phyloP scores from a whole-genome alignment of 2,329 filamentous ascomycete genomes.

The Colletotrichum chlorophyti region DNA sequence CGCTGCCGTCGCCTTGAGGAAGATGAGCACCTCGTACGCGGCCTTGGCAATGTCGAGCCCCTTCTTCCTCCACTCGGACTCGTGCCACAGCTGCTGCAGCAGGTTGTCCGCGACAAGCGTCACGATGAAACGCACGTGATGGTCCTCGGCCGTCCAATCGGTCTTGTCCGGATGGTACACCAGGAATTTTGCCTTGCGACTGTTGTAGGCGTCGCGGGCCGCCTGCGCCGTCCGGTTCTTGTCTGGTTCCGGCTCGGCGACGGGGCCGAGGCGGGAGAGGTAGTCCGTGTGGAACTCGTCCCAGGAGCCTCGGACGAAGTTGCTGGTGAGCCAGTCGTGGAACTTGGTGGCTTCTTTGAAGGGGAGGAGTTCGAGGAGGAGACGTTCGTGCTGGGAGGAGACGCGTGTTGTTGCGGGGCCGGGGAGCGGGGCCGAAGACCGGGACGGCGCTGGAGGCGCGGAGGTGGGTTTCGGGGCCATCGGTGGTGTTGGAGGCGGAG shows the following conservation, averaged over 20 bases:
- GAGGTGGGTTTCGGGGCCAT: constrained; percentile 16
- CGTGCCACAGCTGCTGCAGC: constrained; percentile 40
- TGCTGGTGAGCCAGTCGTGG: constrained; percentile 42
- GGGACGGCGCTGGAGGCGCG: background rate
- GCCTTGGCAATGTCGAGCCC: constrained; percentile 40
- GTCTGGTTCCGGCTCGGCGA: constrained; percentile 38
- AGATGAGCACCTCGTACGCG: constrained; percentile 46
- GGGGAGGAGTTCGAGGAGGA: constrained; percentile 47
- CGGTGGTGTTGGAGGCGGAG: constrained; percentile 16
- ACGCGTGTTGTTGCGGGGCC: constrained; percentile 19
- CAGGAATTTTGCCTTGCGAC: constrained; percentile 37
- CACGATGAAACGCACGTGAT: constrained; percentile 46
- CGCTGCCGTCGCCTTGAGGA: constrained; percentile 35
- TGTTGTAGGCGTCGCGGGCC: constrained; percentile 40
- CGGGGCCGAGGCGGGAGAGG: constrained; percentile 22
- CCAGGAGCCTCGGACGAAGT: constrained; percentile 43
- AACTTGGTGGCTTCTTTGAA: constrained; percentile 42
- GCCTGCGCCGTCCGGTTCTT: constrained; percentile 39
- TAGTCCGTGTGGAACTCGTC: constrained; percentile 44
- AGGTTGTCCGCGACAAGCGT: constrained; percentile 43
- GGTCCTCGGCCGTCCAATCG: constrained; percentile 44
- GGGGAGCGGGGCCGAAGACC: background rate
- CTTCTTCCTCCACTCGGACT: constrained; percentile 39
- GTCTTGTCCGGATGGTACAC: constrained; percentile 45
- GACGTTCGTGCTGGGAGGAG: constrained; percentile 43